A percentile compares a stretch with the other conserved stretches of the same genome.
Conservation (phyloP, 1,284 basidiomycete genomes). For the Boletus hoseneyae region DNA sequence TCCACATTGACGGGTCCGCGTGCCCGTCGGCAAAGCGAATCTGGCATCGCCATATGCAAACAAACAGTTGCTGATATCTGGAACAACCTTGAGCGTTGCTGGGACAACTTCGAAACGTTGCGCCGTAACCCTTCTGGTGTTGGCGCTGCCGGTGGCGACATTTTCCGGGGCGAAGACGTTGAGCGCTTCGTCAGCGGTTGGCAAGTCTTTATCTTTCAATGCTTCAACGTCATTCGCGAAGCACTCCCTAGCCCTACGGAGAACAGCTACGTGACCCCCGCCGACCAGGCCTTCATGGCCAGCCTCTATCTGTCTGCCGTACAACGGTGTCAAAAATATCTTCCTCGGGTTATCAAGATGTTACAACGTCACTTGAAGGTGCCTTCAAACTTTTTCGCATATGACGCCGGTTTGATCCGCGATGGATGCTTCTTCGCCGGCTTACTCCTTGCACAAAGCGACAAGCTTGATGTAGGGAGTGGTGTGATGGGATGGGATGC, state of each 20-base stretch:
- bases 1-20: slow-evolving; percentile 68
- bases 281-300: slow-evolving; percentile 35
- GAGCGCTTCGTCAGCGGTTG: slow-evolving; percentile 56
- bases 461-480: slow-evolving; percentile 41
- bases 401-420: slow-evolving; percentile 77
- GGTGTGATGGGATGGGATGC: slow-evolving; percentile 41
- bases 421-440: slow-evolving; percentile 81
- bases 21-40: slow-evolving; percentile 55
- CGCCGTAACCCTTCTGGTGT: slow-evolving; percentile 37
- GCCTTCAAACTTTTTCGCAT: slow-evolving; percentile 60
- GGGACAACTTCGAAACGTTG: slow-evolving; percentile 76
- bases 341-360: slow-evolving; percentile 59
- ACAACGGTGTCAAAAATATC: slow-evolving; percentile 46
- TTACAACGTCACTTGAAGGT: slow-evolving; percentile 55
- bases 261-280: background rate
- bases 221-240: slow-evolving; percentile 43
- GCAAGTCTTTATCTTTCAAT: slow-evolving; percentile 51
- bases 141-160: slow-evolving; percentile 36
- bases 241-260: slow-evolving; percentile 16
- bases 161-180: slow-evolving; percentile 52
- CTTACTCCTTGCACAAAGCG: slow-evolving; percentile 57
- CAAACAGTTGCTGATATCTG: slow-evolving; percentile 68
- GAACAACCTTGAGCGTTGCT: slow-evolving; percentile 75
- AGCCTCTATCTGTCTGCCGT: slow-evolving; percentile 44
- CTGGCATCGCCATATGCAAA: slow-evolving; percentile 52